Conservation (phyloP, 179 eudicot genomes). For the Corrigiola litoralis region DNA sequence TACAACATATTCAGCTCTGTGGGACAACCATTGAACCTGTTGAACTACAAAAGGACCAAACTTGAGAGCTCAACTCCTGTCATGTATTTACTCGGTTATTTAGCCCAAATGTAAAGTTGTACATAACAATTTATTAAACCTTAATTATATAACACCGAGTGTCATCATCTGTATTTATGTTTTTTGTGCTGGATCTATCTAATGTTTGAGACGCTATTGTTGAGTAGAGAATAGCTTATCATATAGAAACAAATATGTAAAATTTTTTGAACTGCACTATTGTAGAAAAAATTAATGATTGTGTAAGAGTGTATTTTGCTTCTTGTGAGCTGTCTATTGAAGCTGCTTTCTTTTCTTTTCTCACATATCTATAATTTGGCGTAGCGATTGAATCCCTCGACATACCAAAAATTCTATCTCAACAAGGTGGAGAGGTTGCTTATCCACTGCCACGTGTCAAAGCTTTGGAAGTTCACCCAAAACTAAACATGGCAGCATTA, state of each 20-base stretch:
- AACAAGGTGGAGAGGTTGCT: constrained; percentile 96
- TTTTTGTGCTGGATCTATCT: too few species aligned
- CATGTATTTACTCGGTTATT: neutral
- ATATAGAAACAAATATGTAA: too few species aligned
- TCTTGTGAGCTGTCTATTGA: constrained; percentile 9
- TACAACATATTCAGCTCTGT: neutral
- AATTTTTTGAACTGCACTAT: too few species aligned
- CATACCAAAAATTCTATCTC: constrained; percentile 89
- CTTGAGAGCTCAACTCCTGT: neutral
- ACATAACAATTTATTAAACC: too few species aligned
- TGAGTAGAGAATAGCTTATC: too few species aligned
- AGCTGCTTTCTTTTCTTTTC: constrained; percentile 12
- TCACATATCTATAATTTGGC: neutral
- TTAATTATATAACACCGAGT: too few species aligned
- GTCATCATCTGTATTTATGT: too few species aligned
- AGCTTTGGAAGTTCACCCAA: constrained; percentile 82
- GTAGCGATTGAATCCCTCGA: constrained; percentile 89
- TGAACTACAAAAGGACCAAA: neutral
- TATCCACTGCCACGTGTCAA: constrained; percentile 91
- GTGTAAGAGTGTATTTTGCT: neutral
- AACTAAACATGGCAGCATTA: constrained; percentile 76
- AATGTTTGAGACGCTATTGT: too few species aligned
- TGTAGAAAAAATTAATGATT: too few species aligned
- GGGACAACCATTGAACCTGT: neutral
- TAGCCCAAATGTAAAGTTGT: neutral